Base-by-base conservation (phyloP, 78 protist genomes). In the Dictyostelium intermedium region DNA sequence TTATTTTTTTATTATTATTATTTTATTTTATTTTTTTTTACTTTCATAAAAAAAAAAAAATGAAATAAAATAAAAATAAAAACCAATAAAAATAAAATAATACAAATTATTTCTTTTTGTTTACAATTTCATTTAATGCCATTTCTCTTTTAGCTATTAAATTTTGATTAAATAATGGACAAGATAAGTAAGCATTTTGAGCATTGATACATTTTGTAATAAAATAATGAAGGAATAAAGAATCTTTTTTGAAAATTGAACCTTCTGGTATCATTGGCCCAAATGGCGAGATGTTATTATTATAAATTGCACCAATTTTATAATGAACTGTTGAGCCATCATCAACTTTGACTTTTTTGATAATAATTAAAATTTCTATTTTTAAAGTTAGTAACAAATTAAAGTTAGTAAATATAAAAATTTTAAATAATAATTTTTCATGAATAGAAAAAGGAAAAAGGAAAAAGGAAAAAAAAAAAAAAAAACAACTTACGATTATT, bases 281-380 rank as follows among this genome's bases (percentile, higher is more conserved):
- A 56, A 81, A 81, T 56, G 85, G 85, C 20, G 85, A 47, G 4
- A 81, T 81, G 32, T 81, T 81, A 9, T 81, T 60, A 81, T 81
- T 81, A 53, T 45, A 45, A 5, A 30, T 32, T 16, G 73, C 20
- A 27, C 85, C 85, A 45, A 81, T n/a, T 81, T 81, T 81, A 70
- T 89, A 89, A 66, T 78, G 1, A 23, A 80, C 23, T 16, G n/a
- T 41, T 11, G 63, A 45, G 32, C 79, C 85, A 80, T 78, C 87
- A 69, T 69, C 93, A 2, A 41, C 80, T 69, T 69, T 89, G 43
- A 89, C 93, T 66, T 89, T 89, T 80, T 56, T 89, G 70, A 89
- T 69, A 8, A 63, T 45, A 56, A 89, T 63, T 37, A 89, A 66
- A 41, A 80, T 80, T 66, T 86, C 92, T 86, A 61, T 27, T 41